Evolutionary conservation across 2,329 filamentous ascomycete genomes (phyloP), one percentile per base, ranked within the genome.

Genomic region (Ceratocystis papillata): DNA sequence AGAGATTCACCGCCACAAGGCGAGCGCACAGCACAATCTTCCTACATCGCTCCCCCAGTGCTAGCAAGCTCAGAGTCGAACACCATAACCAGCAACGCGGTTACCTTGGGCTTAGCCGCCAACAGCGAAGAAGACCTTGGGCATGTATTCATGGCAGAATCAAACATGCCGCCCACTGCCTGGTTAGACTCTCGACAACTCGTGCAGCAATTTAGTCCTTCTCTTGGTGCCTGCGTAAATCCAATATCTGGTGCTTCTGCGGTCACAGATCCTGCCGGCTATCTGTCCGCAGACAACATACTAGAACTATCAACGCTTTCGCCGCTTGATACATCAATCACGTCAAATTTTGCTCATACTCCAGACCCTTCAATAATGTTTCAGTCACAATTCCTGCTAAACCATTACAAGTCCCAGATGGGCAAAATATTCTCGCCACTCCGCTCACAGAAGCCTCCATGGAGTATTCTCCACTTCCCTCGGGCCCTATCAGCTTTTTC

Each of bases 391-490:
- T 73, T 74, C 57, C 71, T 78, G 0, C 71, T 78, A 28, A 74
- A 74, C 28, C 73, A 77, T 65, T 77, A 77, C 67, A 71, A 71
- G 1, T 73, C 73, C 1, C 73, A 72, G 3, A 73, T 77, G 2
- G 72, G 77, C 20, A 70, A 69, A 3, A 66, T 75, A 2, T 71
- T 78, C 62, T 75, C 76, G 0, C 76, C 75, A 0, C 72, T 76
- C 37, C 71, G 72, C 12, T 73, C 76, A 62, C 72, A 70, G 45
- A 77, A 78, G 68, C 76, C 76, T 1, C 76, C 76, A 0, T 77
- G 76, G 76, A 74, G 77, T 65, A 69, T 76, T 4, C 70, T 78
- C 0, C 76, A 77, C 57, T 70, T 77, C 10, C 75, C 76, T 3
- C 72, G 75, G 63, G 72, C 72, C 5, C 75, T 75, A 64, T 71